A percentile compares a stretch with the other conserved stretches of the same genome.
Evolutionary conservation across 352 stramenopile species (phyloP).

Genomic region (Achlya hypogyna): DNA sequence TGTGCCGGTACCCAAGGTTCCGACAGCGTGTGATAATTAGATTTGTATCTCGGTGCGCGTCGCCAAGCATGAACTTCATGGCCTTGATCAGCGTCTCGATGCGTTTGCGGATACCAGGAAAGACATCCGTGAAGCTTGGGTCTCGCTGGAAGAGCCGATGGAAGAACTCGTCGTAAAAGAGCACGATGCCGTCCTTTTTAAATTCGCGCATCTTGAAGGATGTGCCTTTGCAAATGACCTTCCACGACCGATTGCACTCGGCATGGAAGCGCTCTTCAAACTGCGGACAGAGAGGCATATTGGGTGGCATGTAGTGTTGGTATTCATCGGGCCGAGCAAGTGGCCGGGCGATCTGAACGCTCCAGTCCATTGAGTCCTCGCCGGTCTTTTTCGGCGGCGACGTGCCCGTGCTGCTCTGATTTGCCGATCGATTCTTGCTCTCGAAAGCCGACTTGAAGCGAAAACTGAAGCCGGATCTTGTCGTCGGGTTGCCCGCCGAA

Average conservation of each 20-base stretch:
- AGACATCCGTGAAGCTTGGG: slow-evolving; percentile 14
- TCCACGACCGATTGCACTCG: slow-evolving; percentile 4
- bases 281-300: slow-evolving; percentile 16
- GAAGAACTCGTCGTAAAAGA: slow-evolving; percentile 21
- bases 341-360: background rate
- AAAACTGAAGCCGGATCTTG: background rate
- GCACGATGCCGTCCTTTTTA: slow-evolving; percentile 18
- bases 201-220: slow-evolving; percentile 11
- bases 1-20: slow-evolving; percentile 17
- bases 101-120: slow-evolving; percentile 18
- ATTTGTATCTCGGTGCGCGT: background rate
- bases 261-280: background rate
- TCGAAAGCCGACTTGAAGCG: background rate
- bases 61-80: slow-evolving; percentile 14
- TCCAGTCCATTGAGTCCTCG: background rate
- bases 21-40: background rate
- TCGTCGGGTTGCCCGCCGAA: background rate
- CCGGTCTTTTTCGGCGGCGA: background rate
- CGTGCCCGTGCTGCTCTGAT: background rate
- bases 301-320: slow-evolving; percentile 19
- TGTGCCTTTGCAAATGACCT: slow-evolving; percentile 11
- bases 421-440: background rate
- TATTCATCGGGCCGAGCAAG: slow-evolving; percentile 7
- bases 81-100: slow-evolving; percentile 21
- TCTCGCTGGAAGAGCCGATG: slow-evolving; percentile 17